phyloP scores from a whole-genome alignment of 2,329 filamentous ascomycete species.

The Biscogniauxia sp. region DNA sequence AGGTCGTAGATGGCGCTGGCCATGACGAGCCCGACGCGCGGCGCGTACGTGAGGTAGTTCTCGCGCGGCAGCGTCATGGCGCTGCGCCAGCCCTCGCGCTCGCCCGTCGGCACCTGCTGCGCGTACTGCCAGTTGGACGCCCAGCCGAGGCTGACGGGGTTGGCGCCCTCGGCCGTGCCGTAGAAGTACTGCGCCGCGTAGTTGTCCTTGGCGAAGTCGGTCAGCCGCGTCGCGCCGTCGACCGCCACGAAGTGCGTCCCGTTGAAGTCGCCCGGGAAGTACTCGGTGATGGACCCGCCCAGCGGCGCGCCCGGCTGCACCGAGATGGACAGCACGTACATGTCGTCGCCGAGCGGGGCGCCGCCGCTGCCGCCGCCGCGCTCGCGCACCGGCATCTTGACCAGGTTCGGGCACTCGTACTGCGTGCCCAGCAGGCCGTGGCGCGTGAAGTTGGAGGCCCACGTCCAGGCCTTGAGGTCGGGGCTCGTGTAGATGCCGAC shows the following conservation, averaged over 20 bases:
- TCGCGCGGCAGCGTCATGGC: conserved; percentile 51
- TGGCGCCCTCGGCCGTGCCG: conserved; percentile 36
- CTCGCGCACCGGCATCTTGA: conserved; percentile 49
- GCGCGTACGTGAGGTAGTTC: conserved; percentile 50
- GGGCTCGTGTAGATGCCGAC: conserved; percentile 62
- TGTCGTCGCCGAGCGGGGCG: conserved; percentile 36
- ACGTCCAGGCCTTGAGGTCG: conserved; percentile 57
- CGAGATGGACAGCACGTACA: conserved; percentile 49
- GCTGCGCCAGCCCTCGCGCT: conserved; percentile 50
- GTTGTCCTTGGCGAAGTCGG: conserved; percentile 51
- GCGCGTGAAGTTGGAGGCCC: conserved; percentile 56
- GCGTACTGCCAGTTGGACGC: conserved; percentile 61
- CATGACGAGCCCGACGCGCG: conserved; percentile 50
- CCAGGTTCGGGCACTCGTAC: conserved; percentile 64
- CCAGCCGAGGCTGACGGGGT: conserved; percentile 53
- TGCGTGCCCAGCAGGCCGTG: conserved; percentile 52
- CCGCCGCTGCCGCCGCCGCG: conserved; percentile 17
- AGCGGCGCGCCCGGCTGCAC: conserved; percentile 57
- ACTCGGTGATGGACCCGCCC: conserved; percentile 54
- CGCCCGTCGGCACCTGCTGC: conserved; percentile 50
- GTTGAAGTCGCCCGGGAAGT: conserved; percentile 60
- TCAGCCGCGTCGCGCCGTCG: conserved; percentile 40
- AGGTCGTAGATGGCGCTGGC: conserved; percentile 50
- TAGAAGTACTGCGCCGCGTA: conserved; percentile 58
- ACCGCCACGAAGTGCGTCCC: conserved; percentile 57